Conservation (phyloP, 169 alveolate species). For the Neospora caninum region DNA sequence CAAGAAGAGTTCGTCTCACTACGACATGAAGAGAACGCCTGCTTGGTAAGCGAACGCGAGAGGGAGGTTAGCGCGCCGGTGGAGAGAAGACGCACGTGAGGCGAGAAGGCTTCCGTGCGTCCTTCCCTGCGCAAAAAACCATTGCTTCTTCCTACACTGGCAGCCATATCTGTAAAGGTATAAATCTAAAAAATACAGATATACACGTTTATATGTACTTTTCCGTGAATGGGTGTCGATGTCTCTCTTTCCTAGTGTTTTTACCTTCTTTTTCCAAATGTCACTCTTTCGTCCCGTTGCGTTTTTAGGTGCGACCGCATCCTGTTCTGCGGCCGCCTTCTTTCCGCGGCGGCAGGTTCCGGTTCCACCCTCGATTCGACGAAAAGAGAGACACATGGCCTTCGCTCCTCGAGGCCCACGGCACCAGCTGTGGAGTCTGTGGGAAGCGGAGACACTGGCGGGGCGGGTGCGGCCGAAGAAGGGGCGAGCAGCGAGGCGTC, state of each 20-base stretch:
- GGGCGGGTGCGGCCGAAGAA: not conserved
- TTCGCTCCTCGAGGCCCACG: not conserved
- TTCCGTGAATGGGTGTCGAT: too few species aligned
- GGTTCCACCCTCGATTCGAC: not conserved
- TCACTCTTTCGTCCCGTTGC: not conserved
- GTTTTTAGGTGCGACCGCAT: conserved; percentile 56
- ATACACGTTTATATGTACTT: too few species aligned
- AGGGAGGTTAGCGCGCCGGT: not conserved
- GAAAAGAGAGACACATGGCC: not conserved
- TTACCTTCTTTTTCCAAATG: not conserved
- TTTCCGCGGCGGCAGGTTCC: not conserved
- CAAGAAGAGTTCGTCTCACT: conserved; percentile 7
- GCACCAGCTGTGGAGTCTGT: not conserved
- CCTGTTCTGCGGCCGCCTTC: conserved; percentile 38
- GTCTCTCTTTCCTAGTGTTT: not conserved
- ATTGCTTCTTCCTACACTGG: too few species aligned
- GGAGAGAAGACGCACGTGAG: too few species aligned
- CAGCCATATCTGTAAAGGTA: too few species aligned
- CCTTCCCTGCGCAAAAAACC: not conserved
- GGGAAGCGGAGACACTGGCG: too few species aligned
- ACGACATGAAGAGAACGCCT: conserved; percentile 54
- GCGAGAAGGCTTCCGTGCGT: not conserved
- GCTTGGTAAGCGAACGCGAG: conserved; percentile 41
- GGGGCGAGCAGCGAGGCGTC: not conserved
- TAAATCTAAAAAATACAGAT: not conserved